Base-by-base conservation (phyloP, 2,329 filamentous ascomycete genomes). In the Aaosphaeria arxii region DNA sequence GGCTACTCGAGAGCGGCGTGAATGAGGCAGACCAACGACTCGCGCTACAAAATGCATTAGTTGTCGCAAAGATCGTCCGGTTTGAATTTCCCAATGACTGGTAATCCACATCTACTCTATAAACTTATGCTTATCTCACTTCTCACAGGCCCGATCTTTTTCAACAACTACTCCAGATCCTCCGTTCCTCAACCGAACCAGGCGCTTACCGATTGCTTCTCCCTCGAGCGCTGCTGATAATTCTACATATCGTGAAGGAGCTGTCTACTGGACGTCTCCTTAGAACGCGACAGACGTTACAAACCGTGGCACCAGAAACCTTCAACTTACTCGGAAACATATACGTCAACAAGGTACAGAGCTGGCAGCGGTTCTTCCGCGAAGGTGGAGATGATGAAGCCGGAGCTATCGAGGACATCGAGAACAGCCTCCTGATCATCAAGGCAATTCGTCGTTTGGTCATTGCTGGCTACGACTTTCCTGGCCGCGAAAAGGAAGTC, bases 61-160 rank as follows among this genome's bases (percentile, higher is more conserved):
- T 94, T 47, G 78, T 91, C 40, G 88, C 91, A 11, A 97, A 96
- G 71, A 85, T 97, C 48, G 81, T 94, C 49, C 82, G 94, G 49
- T 88, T 90, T 67, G 94, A 97, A 68, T 97, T 89, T 67, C 92
- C 92, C 1, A 76, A 82, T 44, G 88, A 95, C 51, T 99, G 94
- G 94, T 80, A 63, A 38, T 28, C 3, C 3, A 28, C 9, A 9
- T n/a, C 7, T 4, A 36, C 9, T 36, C n/a, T 9, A 9, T 36
- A 36, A 36, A 36, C 33, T 36, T 40, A 2, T 9, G 24, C 36
- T 11, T 7, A 50, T 1, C 58, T 67, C 29, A 66, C 43, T 35
- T 6, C 38, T 5, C 11, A 9, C 42, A 70, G 71, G 63, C 68
- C 71, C 35, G 63, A 69, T 33, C 54, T 74, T 2, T 71, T 74